Base-by-base conservation (phyloP, 73 alveolate species). In the Stentor roeselii region DNA sequence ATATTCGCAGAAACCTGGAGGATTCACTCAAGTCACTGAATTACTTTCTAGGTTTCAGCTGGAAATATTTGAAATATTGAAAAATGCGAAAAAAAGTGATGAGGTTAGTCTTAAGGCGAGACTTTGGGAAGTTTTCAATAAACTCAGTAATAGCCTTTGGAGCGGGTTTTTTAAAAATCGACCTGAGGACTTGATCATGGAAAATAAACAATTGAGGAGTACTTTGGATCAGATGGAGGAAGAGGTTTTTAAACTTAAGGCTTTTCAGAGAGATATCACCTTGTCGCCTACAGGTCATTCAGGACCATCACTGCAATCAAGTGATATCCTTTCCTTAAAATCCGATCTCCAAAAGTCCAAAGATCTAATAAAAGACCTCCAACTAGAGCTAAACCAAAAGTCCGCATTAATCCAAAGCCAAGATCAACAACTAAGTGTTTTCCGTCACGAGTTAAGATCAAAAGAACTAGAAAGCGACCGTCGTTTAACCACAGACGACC, bases 21-120 rank as follows among this genome's bases (percentile, higher is more conserved):
- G 37, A 1, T 67, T 67, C 34, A 21, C 80, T 21, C n/a, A 21
- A 21, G 34, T 67, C 37, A 21, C 80, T 21, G 80, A 67, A 32
- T 27, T 67, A 32, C 41, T 67, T 30, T 21, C 80, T 1, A 32
- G 34, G 27, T 36, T 40, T 30, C 80, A 67, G 34, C 42, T 40
- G 27, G 37, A 2, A 30, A 34, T 32, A 21, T 32, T 67, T 30
- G 37, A 21, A 21, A 67, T 67, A 30, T 2, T 67, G 21, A 67
- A 67, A 67, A 27, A 67, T 21, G 37, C 50, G 21, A 67, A 32
- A 67, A 67, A 21, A n/a, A 30, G 27, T 21, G 80, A 67, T 1
- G 80, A 67, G 34, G 34, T 67, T n/a, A 67, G 37, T 32, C 41
- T 67, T n/a, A 67, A 67, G 2, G 80, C 80, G 21, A 67, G 34